phyloP scores from a whole-genome alignment of 108 stramenopile species.

The Nitzschia sp. region DNA sequence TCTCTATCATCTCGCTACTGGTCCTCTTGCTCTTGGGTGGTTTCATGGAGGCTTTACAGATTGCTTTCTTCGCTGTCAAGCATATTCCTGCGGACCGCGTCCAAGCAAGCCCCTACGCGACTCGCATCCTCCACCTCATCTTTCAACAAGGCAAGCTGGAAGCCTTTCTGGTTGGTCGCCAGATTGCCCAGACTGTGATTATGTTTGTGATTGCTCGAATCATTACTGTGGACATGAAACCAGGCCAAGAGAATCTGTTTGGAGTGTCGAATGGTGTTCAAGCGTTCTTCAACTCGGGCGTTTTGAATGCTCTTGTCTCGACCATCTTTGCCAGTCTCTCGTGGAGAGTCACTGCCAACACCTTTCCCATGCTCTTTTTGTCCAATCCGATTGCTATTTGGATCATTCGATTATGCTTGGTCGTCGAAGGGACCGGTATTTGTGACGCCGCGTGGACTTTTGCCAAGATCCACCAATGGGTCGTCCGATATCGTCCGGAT shows the following conservation, averaged over 20 bases:
- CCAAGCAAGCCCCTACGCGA: conserved; percentile 24
- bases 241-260: conserved; percentile 41
- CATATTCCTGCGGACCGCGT: conserved; percentile 40
- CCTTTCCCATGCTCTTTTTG: conserved; percentile 55
- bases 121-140: conserved; percentile 30
- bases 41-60: conserved; percentile 65
- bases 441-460: conserved; percentile 51
- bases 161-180: conserved; percentile 60
- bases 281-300: conserved; percentile 51
- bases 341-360: conserved; percentile 56
- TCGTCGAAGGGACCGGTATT: conserved; percentile 48
- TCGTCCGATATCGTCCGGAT: conserved; percentile 44
- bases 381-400: conserved; percentile 48
- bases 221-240: conserved; percentile 35
- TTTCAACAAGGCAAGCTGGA: conserved; percentile 41
- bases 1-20: conserved; percentile 43
- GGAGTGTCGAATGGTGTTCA: conserved; percentile 49
- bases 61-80: conserved; percentile 64
- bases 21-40: conserved; percentile 48
- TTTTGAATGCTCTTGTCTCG: conserved; percentile 54
- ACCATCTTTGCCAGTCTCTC: conserved; percentile 52
- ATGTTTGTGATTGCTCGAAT: conserved; percentile 64
- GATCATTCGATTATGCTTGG: conserved; percentile 50
- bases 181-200: conserved; percentile 43
- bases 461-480: conserved; percentile 19